A percentile compares a stretch with the other conserved stretches of the same genome.
phyloP scores from a whole-genome alignment of 1,284 basidiomycete genomes.

The Cutaneotrichosporon arboriforme region DNA sequence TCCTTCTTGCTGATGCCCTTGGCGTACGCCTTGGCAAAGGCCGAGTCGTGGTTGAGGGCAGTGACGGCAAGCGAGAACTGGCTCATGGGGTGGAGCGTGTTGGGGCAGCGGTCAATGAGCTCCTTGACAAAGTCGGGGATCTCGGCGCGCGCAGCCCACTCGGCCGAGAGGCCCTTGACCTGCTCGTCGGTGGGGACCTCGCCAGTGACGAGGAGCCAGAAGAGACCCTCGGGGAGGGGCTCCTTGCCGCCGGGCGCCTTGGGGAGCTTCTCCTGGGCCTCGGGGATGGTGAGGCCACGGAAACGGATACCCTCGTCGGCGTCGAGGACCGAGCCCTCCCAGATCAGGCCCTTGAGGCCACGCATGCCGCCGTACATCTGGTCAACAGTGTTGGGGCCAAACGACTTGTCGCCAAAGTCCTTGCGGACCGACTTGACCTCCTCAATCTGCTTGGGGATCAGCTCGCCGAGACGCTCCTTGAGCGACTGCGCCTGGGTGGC shows the following conservation, averaged over 20 bases:
- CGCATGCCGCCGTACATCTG: slow-evolving; percentile 88
- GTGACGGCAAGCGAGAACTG: slow-evolving; percentile 89
- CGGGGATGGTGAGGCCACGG: slow-evolving; percentile 86
- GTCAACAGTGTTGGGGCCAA: slow-evolving; percentile 84
- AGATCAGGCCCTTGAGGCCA: slow-evolving; percentile 69
- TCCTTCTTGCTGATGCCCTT: slow-evolving; percentile 91
- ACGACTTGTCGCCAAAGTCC: slow-evolving; percentile 80
- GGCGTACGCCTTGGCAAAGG: slow-evolving; percentile 92
- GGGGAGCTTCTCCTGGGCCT: slow-evolving; percentile 77
- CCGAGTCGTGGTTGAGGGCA: slow-evolving; percentile 94
- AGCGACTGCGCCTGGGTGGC: slow-evolving; percentile 66
- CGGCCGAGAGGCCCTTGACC: slow-evolving; percentile 73
- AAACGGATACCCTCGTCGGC: slow-evolving; percentile 95
- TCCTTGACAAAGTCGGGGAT: slow-evolving; percentile 91
- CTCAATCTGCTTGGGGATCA: slow-evolving; percentile 84
- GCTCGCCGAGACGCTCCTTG: slow-evolving; percentile 82
- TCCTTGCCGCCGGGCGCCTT: slow-evolving; percentile 83
- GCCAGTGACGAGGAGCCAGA: slow-evolving; percentile 91
- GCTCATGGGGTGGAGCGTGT: slow-evolving; percentile 92
- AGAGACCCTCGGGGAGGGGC: slow-evolving; percentile 88
- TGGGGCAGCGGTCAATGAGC: slow-evolving; percentile 85
- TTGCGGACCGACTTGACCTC: slow-evolving; percentile 78
- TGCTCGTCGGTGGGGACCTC: slow-evolving; percentile 87
- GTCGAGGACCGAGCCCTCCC: slow-evolving; percentile 93
- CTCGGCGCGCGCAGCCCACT: slow-evolving; percentile 84